Evolutionary conservation across 1,139 yeast species (phyloP), one percentile per base, ranked within the genome.

Genomic region (Saccharomyces hybrid): DNA sequence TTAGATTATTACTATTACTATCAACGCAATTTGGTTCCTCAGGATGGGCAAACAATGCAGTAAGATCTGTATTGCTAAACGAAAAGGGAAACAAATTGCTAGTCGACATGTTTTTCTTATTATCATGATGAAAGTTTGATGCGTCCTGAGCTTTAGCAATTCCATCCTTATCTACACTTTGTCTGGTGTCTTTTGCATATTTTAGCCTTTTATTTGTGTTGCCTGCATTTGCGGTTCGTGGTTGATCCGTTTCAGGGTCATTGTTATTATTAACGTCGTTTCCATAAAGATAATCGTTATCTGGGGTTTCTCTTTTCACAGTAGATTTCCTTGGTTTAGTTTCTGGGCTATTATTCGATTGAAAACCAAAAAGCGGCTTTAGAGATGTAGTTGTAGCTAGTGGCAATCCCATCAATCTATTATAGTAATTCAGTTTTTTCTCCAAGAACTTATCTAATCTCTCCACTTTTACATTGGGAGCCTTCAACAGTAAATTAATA

Each of bases 401-500:
- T 9, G 65, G 59, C 14, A 57, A 55, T 11, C 68, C 68, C 66
- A 64, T 60, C 34, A 64, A 44, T 51, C 58, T 62, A 52, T 62
- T 64, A 52, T 67, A 67, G 51, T 67, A 63, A 46, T 60, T 62
- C 32, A 63, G 54, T 44, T 63, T 66, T 53, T 58, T 65, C 49
- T 63, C 63, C 31, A 68, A 54, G 47, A 68, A 53, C 50, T 63
- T 66, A 38, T 68, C 70, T 26, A 66, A 52, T 53, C 67, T 66
- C 27, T 63, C 68, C 1, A 62, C 57, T 32, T 62, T 62, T 3
- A 62, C 62, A 48, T 58, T 61, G 9, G 62, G 57, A 26, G 63
- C 63, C 56, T 56, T 73, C 55, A 81, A 69, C 29, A 80, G 78
- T 58, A 81, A 74, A 53, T 81, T 78, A 23, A 84, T 73, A 0